Evolutionary conservation across 768 basidiomycete species (phyloP), one percentile per base, ranked within the genome.

Genomic region (Boletus barrowsii): DNA sequence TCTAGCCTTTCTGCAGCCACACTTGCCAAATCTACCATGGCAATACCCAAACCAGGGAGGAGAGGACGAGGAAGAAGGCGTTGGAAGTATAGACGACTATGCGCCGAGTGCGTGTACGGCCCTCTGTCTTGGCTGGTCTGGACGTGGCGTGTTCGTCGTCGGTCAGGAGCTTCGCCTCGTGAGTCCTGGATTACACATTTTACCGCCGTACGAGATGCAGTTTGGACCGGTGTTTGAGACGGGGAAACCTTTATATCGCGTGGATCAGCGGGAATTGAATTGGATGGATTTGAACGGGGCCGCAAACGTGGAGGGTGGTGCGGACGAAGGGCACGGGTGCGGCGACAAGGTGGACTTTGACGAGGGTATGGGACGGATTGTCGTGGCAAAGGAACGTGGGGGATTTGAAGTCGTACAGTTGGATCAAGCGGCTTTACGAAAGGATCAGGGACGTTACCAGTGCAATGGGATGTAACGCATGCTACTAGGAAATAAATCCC

Each of bases 351-450:
- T 71, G 42, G 67, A 69, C 41, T 68, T 68, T 32, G 67, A 68
- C 18, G 67, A 68, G 47, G 65, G 67, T 3, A 68, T 67, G 58
- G 69, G 69, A 22, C 64, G 69, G 18, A 54, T 71, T 15, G 69
- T 69, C 33, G 64, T 69, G 44, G 62, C 62, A 13, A 67, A 46
- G 17, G 60, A 46, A 50, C 33, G 42, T 18, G 67, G 68, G 2
- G 68, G 64, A 4, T 67, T 68, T 26, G 69, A 68, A 5, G 58
- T 71, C 45, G 57, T 67, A 6, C 55, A 69, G 29, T 32, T 71
- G 37, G 53, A 52, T 22, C 66, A 49, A 22, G 42, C 14, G n/a
- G 4, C 14, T 20, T 37, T 30, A 17, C 14, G 20, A 18, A 22
- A 20, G 20, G 46, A 39, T 14, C 32, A 18, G 17, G n/a, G 5